Evolutionary conservation across 495 filamentous ascomycete genomes (phyloP).

Genomic region (Ascobolus immersus): DNA sequence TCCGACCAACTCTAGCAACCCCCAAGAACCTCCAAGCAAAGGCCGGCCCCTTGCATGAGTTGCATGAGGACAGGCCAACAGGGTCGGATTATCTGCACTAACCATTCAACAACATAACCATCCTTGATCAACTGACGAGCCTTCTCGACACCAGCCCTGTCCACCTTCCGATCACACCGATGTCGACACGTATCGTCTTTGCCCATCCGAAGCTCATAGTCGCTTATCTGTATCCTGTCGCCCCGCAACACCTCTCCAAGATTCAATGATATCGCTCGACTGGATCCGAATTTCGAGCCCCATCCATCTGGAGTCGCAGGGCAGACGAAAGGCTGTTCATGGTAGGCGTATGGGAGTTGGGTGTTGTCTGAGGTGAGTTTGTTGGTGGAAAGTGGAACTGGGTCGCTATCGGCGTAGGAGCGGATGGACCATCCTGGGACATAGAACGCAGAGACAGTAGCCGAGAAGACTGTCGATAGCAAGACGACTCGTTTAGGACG

Average conservation of each 20-base stretch:
- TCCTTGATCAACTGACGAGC: conserved; percentile 51
- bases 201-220: conserved; percentile 63
- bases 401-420: conserved; percentile 53
- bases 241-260: conserved; percentile 83
- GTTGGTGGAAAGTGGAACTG: conserved; percentile 75
- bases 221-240: conserved; percentile 70
- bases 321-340: conserved; percentile 77
- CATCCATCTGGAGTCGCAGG: conserved; percentile 44
- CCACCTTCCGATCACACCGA: conserved; percentile 45
- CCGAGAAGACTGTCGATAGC: too few species aligned
- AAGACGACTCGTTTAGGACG: too few species aligned
- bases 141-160: conserved; percentile 38
- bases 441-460: too few species aligned
- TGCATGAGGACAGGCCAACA: too few species aligned
- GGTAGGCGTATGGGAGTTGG: conserved; percentile 82
- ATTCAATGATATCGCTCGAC: conserved; percentile 62
- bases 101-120: conserved; percentile 78
- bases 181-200: conserved; percentile 50
- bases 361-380: conserved; percentile 87
- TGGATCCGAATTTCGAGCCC: conserved; percentile 48
- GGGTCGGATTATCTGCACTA: neutral
- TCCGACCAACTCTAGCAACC: neutral
- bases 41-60: too few species aligned
- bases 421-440: too few species aligned
- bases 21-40: too few species aligned